phyloP scores from a whole-genome alignment of 2,329 filamentous ascomycete genomes.

The Nemania diffusa region DNA sequence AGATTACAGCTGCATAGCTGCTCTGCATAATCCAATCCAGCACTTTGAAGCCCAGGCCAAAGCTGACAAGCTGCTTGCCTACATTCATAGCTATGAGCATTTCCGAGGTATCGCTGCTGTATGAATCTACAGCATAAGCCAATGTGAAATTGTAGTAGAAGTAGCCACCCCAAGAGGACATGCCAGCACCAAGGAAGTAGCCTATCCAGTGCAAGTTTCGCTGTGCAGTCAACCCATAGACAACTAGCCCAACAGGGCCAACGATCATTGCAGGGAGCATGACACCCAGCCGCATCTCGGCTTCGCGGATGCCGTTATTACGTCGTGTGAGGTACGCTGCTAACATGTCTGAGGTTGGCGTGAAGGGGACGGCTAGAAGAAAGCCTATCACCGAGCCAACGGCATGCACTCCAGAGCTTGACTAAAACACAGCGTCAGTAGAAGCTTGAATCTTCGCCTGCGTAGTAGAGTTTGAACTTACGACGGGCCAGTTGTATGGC shows the following conservation, averaged over 20 bases:
- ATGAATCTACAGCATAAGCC: slow-evolving; percentile 69
- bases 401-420: slow-evolving; percentile 44
- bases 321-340: slow-evolving; percentile 53
- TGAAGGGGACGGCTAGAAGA: slow-evolving; percentile 53
- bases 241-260: slow-evolving; percentile 51
- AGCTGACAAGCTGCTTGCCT: slow-evolving; percentile 66
- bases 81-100: slow-evolving; percentile 70
- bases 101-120: slow-evolving; percentile 68
- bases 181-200: slow-evolving; percentile 61
- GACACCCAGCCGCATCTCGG: slow-evolving; percentile 55
- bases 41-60: slow-evolving; percentile 62
- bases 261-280: slow-evolving; percentile 50
- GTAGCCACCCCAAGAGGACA: slow-evolving; percentile 61
- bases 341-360: slow-evolving; percentile 51
- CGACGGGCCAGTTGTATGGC: slow-evolving; percentile 56
- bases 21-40: slow-evolving; percentile 61
- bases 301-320: slow-evolving; percentile 56
- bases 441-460: background rate
- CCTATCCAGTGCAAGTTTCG: slow-evolving; percentile 56
- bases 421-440: slow-evolving; percentile 38
- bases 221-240: slow-evolving; percentile 53
- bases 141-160: slow-evolving; percentile 69
- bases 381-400: slow-evolving; percentile 53
- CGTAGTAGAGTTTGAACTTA: slow-evolving; percentile 35
- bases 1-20: slow-evolving; percentile 64